These are phyloP conservation scores for Phytopythium ostracodes DNA, from an alignment of 352 stramenopile species.

Conservation along the genomic window DNA sequence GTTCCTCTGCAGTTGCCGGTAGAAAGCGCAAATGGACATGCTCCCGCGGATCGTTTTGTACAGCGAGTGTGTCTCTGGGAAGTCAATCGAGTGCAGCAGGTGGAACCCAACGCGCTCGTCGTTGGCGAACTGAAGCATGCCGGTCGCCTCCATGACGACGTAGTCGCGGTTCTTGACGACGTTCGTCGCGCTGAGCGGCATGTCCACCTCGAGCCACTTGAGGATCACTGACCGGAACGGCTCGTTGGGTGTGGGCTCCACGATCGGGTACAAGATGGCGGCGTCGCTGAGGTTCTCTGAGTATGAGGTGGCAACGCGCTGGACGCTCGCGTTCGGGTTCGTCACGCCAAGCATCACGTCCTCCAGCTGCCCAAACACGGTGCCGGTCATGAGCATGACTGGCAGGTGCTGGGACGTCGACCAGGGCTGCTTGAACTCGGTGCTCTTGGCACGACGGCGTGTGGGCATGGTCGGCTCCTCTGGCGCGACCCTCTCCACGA, in stretches of 20 bases:
- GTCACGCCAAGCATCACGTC: constrained; percentile 30
- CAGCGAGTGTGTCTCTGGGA: constrained; percentile 17
- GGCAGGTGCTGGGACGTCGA: constrained; percentile 18
- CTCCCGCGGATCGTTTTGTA: constrained; percentile 16
- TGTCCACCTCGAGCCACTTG: constrained; percentile 31
- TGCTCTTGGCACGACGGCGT: constrained; percentile 1
- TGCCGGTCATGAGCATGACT: constrained; percentile 23
- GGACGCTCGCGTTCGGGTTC: constrained; percentile 25
- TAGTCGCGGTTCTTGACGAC: constrained; percentile 47
- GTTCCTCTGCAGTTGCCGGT: constrained; percentile 12
- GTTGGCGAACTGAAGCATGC: constrained; percentile 21
- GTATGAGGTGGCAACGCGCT: constrained; percentile 34
- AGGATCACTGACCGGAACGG: constrained; percentile 33
- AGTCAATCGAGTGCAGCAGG: constrained; percentile 30
- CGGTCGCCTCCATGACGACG: constrained; percentile 39
- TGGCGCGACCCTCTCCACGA: constrained; percentile 17
- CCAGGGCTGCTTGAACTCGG: constrained; percentile 7
- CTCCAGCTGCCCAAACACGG: constrained; percentile 17
- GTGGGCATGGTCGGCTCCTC: neutral
- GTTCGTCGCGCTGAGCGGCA: constrained; percentile 16
- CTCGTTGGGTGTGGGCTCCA: constrained; percentile 35
- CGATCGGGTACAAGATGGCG: constrained; percentile 27
- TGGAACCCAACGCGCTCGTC: constrained; percentile 40
- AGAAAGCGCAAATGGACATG: constrained; percentile 24
- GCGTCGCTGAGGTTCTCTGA: constrained; percentile 32